Base-by-base conservation (phyloP, 2,329 filamentous ascomycete species). In the Claviceps purpurea region DNA sequence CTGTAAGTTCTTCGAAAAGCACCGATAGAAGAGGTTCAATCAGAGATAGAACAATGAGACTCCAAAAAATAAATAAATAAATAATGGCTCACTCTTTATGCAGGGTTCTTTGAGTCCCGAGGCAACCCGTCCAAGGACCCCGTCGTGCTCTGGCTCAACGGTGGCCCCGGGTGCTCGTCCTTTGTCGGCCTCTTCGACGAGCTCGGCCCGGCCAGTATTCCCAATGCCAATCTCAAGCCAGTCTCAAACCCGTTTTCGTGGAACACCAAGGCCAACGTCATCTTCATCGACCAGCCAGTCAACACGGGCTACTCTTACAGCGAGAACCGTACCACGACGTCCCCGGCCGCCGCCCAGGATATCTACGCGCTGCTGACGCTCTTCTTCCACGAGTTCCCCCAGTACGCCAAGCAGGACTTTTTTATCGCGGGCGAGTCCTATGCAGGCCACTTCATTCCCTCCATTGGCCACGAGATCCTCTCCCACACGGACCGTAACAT, bases 321-420 rank as follows among this genome's bases (percentile, higher is more conserved):
- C 60, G 90, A 86, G 59, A 82, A 85, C 64, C 76, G 81, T 24
- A 90, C 96, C 63, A 89, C 82, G 73, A 90, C 91, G 78, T 96
- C 91, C 18, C 81, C 94, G 56, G 91, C 91, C 58, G 93, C 93
- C 47, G 88, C 89, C 73, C 96, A 97, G 81, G 93, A 97, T 64
- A 84, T 97, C 61, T 97, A 97, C 65, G 91, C 91, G 58, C 85
- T 97, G 57, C 76, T 98, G 58, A 93, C 90, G 42, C 85, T 97
- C 60, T 98, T 98, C 81, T 97, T 97, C 80, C 85, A 95, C 73
- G 87, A 96, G 68, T 97, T 97, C 78, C 91, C 93, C 52, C 80
- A 97, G 71, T 97, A 97, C 67, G 80, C 88, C 47, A 78, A 83
- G 66, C 91, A 96, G 71, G 85, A 91, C 71, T 97, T 98, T 82